A percentile compares a stretch with the other conserved stretches of the same genome.
These are phyloP conservation scores for Phytopythium vexans DNA, from an alignment of 352 stramenopile species.

Conservation along the genomic window DNA sequence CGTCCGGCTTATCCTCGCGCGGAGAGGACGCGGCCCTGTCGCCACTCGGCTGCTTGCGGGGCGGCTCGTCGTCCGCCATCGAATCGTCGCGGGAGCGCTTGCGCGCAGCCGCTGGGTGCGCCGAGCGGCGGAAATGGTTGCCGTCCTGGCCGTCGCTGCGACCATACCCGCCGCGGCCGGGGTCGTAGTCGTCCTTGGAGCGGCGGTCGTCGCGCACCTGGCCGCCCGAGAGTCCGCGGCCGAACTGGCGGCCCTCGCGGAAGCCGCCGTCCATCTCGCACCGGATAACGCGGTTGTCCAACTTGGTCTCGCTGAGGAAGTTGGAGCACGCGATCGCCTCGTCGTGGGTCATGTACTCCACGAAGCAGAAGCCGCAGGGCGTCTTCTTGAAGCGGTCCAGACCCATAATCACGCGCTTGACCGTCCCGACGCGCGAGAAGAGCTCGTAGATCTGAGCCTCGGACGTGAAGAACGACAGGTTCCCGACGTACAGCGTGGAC, in stretches of 20 bases:
- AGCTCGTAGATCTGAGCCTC: conserved; percentile 94
- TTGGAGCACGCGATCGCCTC: conserved; percentile 74
- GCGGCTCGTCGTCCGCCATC: conserved; percentile 33
- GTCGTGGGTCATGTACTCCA: conserved; percentile 86
- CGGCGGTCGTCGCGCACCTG: conserved; percentile 85
- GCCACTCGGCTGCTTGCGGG: conserved; percentile 27
- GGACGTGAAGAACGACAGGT: conserved; percentile 96
- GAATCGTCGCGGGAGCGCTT: conserved; percentile 68
- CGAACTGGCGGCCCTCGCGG: conserved; percentile 83
- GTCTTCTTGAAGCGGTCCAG: conserved; percentile 95
- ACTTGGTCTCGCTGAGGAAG: conserved; percentile 85
- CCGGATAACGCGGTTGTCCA: conserved; percentile 86
- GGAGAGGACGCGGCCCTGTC: conserved; percentile 15
- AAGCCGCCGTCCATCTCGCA: conserved; percentile 89
- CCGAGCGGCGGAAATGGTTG: conserved; percentile 70
- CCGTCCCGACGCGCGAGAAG: conserved; percentile 92
- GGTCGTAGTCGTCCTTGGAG: conserved; percentile 85
- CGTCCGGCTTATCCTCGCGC: conserved; percentile 7
- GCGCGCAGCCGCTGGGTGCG: conserved; percentile 16
- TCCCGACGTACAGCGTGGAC: conserved; percentile 96
- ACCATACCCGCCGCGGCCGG: conserved; percentile 73
- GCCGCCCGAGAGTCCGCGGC: conserved; percentile 71
- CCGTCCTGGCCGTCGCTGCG: conserved; percentile 54
- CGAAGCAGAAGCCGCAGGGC: conserved; percentile 97
- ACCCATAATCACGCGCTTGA: conserved; percentile 94